Evolutionary conservation across 2,329 filamentous ascomycete genomes (phyloP), one percentile per base, ranked within the genome.

Genomic region (Rhinocladiella mackenziei): DNA sequence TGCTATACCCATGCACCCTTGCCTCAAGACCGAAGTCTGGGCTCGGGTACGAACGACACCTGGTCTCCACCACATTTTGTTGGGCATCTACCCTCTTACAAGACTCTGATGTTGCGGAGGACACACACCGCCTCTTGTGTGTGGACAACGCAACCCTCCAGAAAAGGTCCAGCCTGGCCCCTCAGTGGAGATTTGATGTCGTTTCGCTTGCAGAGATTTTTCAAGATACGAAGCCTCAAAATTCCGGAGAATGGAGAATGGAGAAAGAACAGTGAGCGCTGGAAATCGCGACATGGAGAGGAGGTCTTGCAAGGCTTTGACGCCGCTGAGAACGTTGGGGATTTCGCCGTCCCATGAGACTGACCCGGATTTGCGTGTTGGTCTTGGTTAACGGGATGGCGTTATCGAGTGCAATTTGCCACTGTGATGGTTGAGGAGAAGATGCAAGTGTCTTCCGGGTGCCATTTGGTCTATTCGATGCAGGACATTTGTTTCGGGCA

Each of bases 61-160:
- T 26, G 7, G 23, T 26, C 23, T 26, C 23, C 23, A 26, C 23
- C 23, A 11, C 23, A 26, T 26, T 34, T 5, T 34, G 19, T 37
- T 17, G 22, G 22, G 34, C 29, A 13, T 5, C 22, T 37, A 22
- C 8, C 17, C 9, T 22, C 11, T 36, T 9, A 9, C 14, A 14
- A 26, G 9, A 9, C 19, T 25, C 22, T 9, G 14, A 37, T 28
- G 25, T 37, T 37, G 34, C 34, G 34, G 34, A 37, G 34, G 25
- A 13, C 22, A 36, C 26, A 25, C 34, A 37, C 34, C 34, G 34
- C 34, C 34, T 37, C 34, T 37, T 37, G 20, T 10, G 14, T 5
- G 4, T 15, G 4, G 10, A 18, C 22, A 8, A 25, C 5, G 18
- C 4, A 4, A 11, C 5, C 30, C 15, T 17, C 3, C 14, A 17